Conservation (phyloP, 2,329 filamentous ascomycete genomes). For the Parastagonospora avenae region DNA sequence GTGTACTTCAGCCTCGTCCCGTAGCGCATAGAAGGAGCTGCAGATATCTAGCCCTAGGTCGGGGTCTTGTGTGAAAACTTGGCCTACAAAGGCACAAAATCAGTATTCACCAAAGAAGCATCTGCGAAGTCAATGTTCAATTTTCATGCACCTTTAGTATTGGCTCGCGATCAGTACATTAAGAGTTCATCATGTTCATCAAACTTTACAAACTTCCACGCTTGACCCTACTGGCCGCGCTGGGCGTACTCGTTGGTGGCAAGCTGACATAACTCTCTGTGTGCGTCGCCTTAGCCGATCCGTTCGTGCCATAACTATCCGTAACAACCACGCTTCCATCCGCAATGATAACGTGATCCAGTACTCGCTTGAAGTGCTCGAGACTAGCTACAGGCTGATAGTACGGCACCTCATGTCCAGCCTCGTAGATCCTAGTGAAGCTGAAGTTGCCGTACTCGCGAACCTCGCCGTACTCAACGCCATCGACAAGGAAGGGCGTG, state of each 20-base stretch:
- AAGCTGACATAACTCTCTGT: constrained; percentile 36
- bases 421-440: constrained; percentile 58
- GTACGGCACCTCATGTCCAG: constrained; percentile 59
- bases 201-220: not conserved
- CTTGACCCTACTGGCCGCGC: constrained; percentile 7
- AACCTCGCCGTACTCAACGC: constrained; percentile 65
- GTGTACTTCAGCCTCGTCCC: too few species aligned
- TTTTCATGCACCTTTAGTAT: too few species aligned
- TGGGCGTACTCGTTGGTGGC: constrained; percentile 31
- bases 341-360: constrained; percentile 32
- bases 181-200: not conserved
- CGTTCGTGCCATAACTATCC: constrained; percentile 37
- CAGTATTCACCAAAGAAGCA: too few species aligned
- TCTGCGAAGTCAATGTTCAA: too few species aligned
- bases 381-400: constrained; percentile 41
- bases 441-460: constrained; percentile 74
- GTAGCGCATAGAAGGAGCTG: too few species aligned
- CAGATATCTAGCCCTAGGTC: too few species aligned
- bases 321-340: constrained; percentile 38
- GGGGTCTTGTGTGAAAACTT: too few species aligned
- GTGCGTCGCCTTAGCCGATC: constrained; percentile 37
- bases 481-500: constrained; percentile 70
- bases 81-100: too few species aligned
- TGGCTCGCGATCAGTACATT: not conserved
- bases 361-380: constrained; percentile 36